Base-by-base conservation (phyloP, 495 filamentous ascomycete species). In the Penicillium turbatum region DNA sequence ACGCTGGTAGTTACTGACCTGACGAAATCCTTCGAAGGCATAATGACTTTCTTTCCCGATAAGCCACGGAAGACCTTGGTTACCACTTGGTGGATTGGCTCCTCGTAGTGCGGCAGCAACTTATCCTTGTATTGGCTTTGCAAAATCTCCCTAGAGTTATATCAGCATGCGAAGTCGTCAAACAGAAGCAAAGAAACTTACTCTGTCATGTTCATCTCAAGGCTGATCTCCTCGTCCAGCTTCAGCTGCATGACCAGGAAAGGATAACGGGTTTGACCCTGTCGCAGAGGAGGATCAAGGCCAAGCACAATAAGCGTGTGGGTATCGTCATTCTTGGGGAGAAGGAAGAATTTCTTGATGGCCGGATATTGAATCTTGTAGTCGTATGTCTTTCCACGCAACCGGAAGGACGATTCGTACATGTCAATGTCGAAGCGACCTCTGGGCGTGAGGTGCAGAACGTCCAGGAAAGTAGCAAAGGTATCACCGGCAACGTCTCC, bases 221-320 rank as follows among this genome's bases (percentile, higher is more conserved):
- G 86, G 43, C 88, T 91, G 17, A 97, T 90, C 71, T 99, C 95
- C 65, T 99, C 95, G 55, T 99, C 95, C 51, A 88, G 78, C 78
- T 99, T 99, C 72, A 96, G 87, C 69, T 99, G 95, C 95, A 99
- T 99, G 32, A 99, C 93, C 53, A 97, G 76, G 79, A 99, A 99
- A 7, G 95, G 95, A 69, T 99, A 99, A 60, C 93, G 83, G 2
- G 95, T 99, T 72, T 99, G 95, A 57, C 95, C 95, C 71, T 99
- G 95, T 42, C 95, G 88, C 42, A 99, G 81, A 19, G 95, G 95
- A 19, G 95, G 95, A 63, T 99, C 95, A 39, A 99, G 79, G 47
- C 95, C 95, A 54, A 99, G 86, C 51, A 91, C 92, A 56, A 97
- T 92, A 72, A 99, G 86, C 43, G 83, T 89, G 65, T 99, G 95